These are phyloP conservation scores for Vitis amurensis DNA, from an alignment of 164 flowering plant species.

Conservation along the genomic window DNA sequence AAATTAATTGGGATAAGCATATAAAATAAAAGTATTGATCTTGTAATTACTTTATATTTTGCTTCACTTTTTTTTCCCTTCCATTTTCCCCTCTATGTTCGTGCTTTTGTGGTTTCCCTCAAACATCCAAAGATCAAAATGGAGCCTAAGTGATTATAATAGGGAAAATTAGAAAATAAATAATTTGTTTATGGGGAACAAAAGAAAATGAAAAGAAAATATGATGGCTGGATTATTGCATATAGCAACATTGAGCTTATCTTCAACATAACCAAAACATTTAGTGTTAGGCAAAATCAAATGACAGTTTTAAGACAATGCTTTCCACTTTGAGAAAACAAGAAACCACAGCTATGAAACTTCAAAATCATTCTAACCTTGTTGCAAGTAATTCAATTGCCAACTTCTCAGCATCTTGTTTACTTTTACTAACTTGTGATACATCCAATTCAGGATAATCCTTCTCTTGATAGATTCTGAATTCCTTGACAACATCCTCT, in stretches of 20 bases:
- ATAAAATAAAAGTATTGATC: too few species aligned
- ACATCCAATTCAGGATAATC: constrained; percentile 12
- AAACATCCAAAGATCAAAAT: too few species aligned
- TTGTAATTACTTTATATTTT: too few species aligned
- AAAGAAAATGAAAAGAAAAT: background rate
- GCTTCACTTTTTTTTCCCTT: too few species aligned
- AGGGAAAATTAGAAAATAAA: background rate
- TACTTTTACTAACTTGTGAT: constrained; percentile 17
- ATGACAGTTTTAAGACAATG: background rate
- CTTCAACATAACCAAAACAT: background rate
- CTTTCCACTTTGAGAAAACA: background rate
- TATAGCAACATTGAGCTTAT: background rate
- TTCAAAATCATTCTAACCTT: constrained; percentile 41
- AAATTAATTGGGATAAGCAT: too few species aligned
- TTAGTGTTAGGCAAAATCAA: background rate
- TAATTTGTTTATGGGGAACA: background rate
- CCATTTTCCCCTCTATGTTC: too few species aligned
- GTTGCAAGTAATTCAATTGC: constrained; percentile 62
- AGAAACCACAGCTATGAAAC: background rate
- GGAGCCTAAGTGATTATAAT: background rate
- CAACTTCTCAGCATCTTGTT: constrained; percentile 49
- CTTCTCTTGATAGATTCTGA: constrained; percentile 5
- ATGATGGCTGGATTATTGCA: too few species aligned
- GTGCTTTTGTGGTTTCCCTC: too few species aligned
- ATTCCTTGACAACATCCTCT: constrained; percentile 30